Conservation (phyloP, 768 basidiomycete genomes). For the Termitomyces sp. region DNA sequence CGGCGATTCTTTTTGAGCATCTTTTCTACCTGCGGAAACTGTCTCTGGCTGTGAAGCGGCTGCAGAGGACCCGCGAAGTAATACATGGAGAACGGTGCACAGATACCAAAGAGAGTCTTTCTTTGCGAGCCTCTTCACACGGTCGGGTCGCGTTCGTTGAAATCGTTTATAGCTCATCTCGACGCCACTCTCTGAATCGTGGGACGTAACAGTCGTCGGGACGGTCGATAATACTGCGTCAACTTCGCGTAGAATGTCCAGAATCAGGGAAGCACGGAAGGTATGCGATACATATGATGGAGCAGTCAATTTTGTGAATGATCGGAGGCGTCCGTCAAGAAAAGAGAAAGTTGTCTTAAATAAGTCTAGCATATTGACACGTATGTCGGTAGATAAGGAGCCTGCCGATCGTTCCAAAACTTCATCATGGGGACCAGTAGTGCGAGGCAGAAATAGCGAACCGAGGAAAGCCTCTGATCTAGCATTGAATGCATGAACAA, state of each 20-base stretch:
- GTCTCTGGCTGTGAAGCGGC: neutral
- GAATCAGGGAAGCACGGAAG: constrained; percentile 24
- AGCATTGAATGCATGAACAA: constrained; percentile 10
- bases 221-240: constrained; percentile 20
- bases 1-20: neutral
- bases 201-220: neutral
- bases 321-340: constrained; percentile 7
- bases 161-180: neutral
- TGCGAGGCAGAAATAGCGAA: constrained; percentile 8
- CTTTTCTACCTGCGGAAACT: neutral
- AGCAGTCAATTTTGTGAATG: constrained; percentile 1
- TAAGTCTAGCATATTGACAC: constrained; percentile 20
- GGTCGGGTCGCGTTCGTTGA: constrained; percentile 10
- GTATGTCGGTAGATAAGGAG: constrained; percentile 18
- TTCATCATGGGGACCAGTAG: constrained; percentile 2
- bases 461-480: constrained; percentile 11
- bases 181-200: neutral
- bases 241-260: constrained; percentile 34
- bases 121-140: constrained; percentile 33
- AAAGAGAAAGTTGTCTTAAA: constrained; percentile 19
- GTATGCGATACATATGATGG: constrained; percentile 14
- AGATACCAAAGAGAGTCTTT: constrained; percentile 52
- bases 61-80: constrained; percentile 17
- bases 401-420: constrained; percentile 4
- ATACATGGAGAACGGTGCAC: constrained; percentile 35